Percentiles rank a stretch among this genome's conserved stretches.
These are phyloP conservation scores for Prunus mira DNA, from an alignment of 306 rosid species.

Conservation along the genomic window DNA sequence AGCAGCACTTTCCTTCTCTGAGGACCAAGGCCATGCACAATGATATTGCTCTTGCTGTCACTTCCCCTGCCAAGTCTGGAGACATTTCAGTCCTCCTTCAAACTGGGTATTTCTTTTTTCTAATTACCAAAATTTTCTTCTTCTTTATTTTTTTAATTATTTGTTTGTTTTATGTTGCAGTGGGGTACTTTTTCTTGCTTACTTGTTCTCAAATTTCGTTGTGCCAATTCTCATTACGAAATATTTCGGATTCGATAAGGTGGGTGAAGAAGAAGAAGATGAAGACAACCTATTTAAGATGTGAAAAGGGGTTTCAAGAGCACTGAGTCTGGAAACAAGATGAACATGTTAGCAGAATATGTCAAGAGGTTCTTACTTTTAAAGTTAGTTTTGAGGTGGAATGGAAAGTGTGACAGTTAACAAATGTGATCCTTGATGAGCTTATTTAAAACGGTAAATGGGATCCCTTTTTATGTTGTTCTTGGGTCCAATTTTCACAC, in stretches of 20 bases:
- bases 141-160: background rate
- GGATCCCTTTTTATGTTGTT: too few relatives aligned
- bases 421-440: background rate
- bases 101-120: slow-evolving; percentile 31
- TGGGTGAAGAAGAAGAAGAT: slow-evolving; percentile 27
- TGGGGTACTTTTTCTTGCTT: slow-evolving; percentile 39
- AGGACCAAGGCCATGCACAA: slow-evolving; percentile 40
- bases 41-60: slow-evolving; percentile 21
- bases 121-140: too few relatives aligned
- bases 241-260: slow-evolving; percentile 27
- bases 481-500: too few relatives aligned
- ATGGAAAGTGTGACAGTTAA: background rate
- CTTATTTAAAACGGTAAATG: too few relatives aligned
- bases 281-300: slow-evolving; percentile 18
- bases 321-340: background rate
- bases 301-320: background rate
- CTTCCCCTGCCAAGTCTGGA: slow-evolving; percentile 30
- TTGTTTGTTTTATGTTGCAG: slow-evolving; percentile 29
- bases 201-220: slow-evolving; percentile 42
- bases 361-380: background rate
- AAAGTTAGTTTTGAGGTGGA: background rate
- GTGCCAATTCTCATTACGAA: slow-evolving; percentile 49
- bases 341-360: too few relatives aligned
- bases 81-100: slow-evolving; percentile 41
- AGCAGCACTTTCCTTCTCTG: slow-evolving; percentile 5